These are phyloP conservation scores for Fusarium keratoplasticum DNA, from an alignment of 2,329 filamentous ascomycete genomes.

Conservation along the genomic window DNA sequence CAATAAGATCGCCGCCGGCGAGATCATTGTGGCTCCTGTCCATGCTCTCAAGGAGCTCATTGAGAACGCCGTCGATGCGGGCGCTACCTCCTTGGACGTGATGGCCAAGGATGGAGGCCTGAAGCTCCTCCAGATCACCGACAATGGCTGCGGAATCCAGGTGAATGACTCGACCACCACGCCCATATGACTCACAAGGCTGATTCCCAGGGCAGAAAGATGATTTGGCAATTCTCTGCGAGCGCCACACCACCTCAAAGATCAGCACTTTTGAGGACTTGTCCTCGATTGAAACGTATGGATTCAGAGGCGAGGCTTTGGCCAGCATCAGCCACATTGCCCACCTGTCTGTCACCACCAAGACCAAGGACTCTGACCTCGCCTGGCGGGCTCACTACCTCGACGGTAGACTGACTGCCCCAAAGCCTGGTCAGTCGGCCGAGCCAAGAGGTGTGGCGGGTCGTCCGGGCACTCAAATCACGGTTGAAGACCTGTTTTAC, in stretches of 20 bases:
- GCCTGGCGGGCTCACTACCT: constrained; percentile 93
- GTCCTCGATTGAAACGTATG: constrained; percentile 90
- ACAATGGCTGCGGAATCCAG: constrained; percentile 96
- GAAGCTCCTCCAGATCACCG: constrained; percentile 95
- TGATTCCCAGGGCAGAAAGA: constrained; percentile 72
- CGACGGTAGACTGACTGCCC: constrained; percentile 81
- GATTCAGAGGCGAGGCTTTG: constrained; percentile 95
- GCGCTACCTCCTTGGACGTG: constrained; percentile 89
- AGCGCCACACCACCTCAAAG: constrained; percentile 97
- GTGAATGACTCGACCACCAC: constrained; percentile 56
- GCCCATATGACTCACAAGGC: background rate
- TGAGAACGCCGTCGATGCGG: constrained; percentile 98
- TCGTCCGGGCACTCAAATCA: constrained; percentile 91
- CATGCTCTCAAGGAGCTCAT: constrained; percentile 97
- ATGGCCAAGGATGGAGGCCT: constrained; percentile 94
- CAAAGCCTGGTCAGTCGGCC: constrained; percentile 87
- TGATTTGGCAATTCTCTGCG: constrained; percentile 90
- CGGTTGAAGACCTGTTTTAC: constrained; percentile 97
- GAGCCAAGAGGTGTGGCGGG: constrained; percentile 92
- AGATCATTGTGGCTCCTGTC: constrained; percentile 97
- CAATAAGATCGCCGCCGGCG: constrained; percentile 97
- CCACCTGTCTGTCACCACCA: constrained; percentile 94
- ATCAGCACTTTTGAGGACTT: constrained; percentile 94
- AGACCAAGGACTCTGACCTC: constrained; percentile 86
- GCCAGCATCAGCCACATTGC: constrained; percentile 99